phyloP scores from a whole-genome alignment of 78 protist species.

The Dictyostelium firmibasis region DNA sequence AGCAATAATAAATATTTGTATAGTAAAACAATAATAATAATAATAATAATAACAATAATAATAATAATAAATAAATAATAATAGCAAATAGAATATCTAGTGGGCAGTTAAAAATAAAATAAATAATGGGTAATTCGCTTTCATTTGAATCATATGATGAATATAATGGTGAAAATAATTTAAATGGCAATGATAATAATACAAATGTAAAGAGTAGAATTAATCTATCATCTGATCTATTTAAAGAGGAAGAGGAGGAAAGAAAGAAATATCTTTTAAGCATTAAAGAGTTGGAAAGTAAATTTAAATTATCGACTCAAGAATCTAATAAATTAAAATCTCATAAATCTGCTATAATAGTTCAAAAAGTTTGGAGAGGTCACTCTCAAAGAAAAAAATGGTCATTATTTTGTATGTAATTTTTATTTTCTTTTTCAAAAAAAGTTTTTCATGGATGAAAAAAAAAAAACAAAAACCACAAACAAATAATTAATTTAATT shows the following conservation, averaged over 20 bases:
- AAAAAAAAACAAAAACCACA: not conserved
- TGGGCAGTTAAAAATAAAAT: too few species aligned
- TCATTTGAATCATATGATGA: conserved; percentile 15
- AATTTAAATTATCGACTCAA: not conserved
- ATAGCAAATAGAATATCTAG: too few species aligned
- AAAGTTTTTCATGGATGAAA: too few species aligned
- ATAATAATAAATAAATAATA: too few species aligned
- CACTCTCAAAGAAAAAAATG: conserved; percentile 39
- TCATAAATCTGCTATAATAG: conserved; percentile 6
- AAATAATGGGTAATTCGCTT: conserved; percentile 6
- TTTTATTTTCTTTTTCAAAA: not conserved
- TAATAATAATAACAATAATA: not conserved
- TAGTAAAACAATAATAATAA: not conserved
- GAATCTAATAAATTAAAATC: conserved; percentile 14
- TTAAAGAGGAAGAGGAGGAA: not conserved
- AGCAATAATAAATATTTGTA: too few species aligned
- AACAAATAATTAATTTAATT: too few species aligned
- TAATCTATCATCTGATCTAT: not conserved
- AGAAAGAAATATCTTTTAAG: not conserved
- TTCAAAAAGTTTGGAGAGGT: conserved; percentile 73
- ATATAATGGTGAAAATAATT: not conserved
- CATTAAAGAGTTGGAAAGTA: conserved; percentile 15
- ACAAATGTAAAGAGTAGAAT: not conserved
- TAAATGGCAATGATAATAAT: not conserved
- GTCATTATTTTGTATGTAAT: conserved; percentile 30